phyloP scores from a whole-genome alignment of 1,284 basidiomycete genomes.

The Austropuccinia psidii region DNA sequence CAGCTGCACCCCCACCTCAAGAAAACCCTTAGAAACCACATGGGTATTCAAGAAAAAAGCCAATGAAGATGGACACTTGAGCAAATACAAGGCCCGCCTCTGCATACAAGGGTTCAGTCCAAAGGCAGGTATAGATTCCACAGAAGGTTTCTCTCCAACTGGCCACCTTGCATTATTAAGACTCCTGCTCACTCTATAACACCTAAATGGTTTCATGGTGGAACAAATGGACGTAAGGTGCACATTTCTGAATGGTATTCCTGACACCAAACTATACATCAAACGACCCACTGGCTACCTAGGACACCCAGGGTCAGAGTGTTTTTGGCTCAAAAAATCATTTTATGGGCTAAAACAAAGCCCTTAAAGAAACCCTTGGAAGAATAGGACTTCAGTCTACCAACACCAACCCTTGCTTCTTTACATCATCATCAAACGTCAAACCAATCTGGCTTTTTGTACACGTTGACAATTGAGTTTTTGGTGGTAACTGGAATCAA shows the following conservation, averaged over 20 bases:
- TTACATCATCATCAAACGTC: no score
- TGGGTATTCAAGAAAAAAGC: neutral
- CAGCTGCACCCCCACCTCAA: neutral
- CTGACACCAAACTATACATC: no score
- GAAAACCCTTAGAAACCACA: neutral
- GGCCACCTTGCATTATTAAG: neutral
- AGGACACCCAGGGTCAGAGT: no score
- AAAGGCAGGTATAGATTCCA: neutral
- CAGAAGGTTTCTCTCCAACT: neutral
- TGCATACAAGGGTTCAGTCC: neutral
- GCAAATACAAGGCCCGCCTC: neutral
- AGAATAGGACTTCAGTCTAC: no score
- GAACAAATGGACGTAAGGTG: neutral
- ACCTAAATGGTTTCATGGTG: neutral
- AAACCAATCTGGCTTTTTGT: no score
- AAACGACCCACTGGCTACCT: no score
- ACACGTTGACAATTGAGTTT: no score
- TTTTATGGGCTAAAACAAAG: no score
- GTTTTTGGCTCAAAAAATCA: no score
- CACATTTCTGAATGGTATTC: neutral
- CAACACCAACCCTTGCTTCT: no score
- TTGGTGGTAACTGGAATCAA: no score
- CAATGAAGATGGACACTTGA: neutral
- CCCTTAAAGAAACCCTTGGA: no score
- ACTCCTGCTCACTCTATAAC: neutral